Evolutionary conservation across 139 green algal genomes (phyloP).

Genomic region (Micromonas pusilla): DNA sequence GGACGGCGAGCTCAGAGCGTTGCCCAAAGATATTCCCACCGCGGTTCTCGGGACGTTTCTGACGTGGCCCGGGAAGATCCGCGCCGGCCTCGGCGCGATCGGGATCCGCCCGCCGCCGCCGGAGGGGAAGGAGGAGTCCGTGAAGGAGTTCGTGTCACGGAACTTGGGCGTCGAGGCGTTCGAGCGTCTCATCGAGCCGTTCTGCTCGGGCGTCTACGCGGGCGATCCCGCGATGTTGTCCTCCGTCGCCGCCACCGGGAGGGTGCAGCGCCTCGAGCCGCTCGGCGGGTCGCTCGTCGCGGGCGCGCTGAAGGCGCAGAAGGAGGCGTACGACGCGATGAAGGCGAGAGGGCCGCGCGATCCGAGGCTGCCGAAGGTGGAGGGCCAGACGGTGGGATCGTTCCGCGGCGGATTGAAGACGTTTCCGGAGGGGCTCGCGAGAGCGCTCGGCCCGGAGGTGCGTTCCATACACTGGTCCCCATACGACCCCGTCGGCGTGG

Average conservation of each 20-base stretch:
- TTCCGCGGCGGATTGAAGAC: constrained; percentile 81
- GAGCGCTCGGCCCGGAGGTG: constrained; percentile 28
- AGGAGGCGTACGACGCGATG: constrained; percentile 47
- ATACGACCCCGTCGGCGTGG: too few species aligned
- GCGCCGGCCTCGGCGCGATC: constrained; percentile 85
- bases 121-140: constrained; percentile 73
- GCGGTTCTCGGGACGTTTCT: constrained; percentile 89
- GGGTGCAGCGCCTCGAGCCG: constrained; percentile 77
- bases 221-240: constrained; percentile 90
- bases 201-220: constrained; percentile 97
- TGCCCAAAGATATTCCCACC: constrained; percentile 69
- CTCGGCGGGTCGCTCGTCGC: constrained; percentile 83
- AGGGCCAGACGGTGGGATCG: constrained; percentile 89
- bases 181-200: constrained; percentile 93
- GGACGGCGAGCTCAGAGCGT: constrained; percentile 75
- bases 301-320: constrained; percentile 73
- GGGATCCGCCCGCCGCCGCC: constrained; percentile 54
- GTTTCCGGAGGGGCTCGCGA: constrained; percentile 84
- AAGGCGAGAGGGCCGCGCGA: constrained; percentile 78
- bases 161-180: constrained; percentile 96
- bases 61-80: constrained; percentile 82
- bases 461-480: too few species aligned
- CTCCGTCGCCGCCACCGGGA: constrained; percentile 94
- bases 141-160: constrained; percentile 91
- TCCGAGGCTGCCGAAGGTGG: constrained; percentile 74